Evolutionary conservation across 2,329 filamentous ascomycete species (phyloP), one percentile per base, ranked within the genome.

Genomic region (Davidsoniella eucalypti): DNA sequence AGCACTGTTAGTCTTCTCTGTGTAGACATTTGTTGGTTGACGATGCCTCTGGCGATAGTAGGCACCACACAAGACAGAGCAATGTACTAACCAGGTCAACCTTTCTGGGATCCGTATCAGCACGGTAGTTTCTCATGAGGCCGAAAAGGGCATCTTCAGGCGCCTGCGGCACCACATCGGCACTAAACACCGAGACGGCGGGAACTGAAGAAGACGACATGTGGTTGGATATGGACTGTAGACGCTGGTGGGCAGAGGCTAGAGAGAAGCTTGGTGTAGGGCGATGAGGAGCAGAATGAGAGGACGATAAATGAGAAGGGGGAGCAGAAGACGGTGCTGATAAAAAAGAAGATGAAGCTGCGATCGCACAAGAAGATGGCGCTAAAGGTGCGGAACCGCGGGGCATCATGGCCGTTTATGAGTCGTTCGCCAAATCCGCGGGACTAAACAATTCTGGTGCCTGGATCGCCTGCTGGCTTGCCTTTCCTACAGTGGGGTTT

Each of bases 81-180:
- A 38, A 44, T 40, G 21, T 9, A 42, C 72, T 76, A 63, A 92
- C 88, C 67, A 98, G 68, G 68, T 98, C 92, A 57, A 98, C 84
- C 70, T 98, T 98, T 66, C 85, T 78, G 52, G 73, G 66, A 64
- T 71, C 73, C 54, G 76, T 68, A 62, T 98, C 92, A 55, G 83
- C 84, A 61, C 80, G 80, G 72, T 82, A 98, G 54, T 86, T 87
- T 55, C 83, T 78, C 76, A 90, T 87, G 60, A 98, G 71, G 52
- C 90, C 88, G 63, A 98, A 98, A 63, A 98, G 78, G 56, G 90
- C 80, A 68, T 98, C 92, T 65, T 94, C 88, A 44, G 92, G 88
- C 54, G 92, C 92, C 67, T 90, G 82, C 60, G 88, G 85, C 53
- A 95, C 86, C 57, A 74, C 70, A 61, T 84, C 76, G 60, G 82